Evolutionary conservation across 176 grass and related monocot species (phyloP), one percentile per base, ranked within the genome.

Genomic region (Urochloa ruziziensis): DNA sequence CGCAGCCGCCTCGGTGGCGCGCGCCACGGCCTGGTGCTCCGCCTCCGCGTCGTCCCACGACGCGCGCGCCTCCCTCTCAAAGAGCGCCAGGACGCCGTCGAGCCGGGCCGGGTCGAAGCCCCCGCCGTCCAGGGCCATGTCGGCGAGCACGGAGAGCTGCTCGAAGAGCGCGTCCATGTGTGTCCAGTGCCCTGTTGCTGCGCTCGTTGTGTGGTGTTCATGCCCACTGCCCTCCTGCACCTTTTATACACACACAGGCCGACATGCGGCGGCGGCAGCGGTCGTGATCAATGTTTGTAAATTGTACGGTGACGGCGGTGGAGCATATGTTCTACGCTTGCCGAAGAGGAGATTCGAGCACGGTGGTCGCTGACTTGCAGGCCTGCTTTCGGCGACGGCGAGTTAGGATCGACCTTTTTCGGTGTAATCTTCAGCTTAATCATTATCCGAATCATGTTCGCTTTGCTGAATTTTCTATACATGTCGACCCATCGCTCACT

Each of bases 161-260:
- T 73, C 70, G 36, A 92, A 92, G 6, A 89, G 87, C 25, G 80
- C 87, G 37, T 92, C 84, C 91, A 89, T 92, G 33, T 18, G 42
- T 34, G 59, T 13, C 3, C 15, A 9, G 1, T 21, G 15, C 2
- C 33, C 47, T 49, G 51, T 10, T 23, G 2, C 7, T 23, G 49
- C 5, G 21, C 4, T 47, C 56, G 69, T 28, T 2, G 21, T 24
- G 21, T 23, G 21, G 21, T 6, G 14, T 7, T 19, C 36, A 0
- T 63, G 23, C 14, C 46, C 59, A 9, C 49, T 12, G 7, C 10
- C 25, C 10, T 29, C 74, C 39, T 3, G 51, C 57, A 1, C 5
- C 57, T 63, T 70, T 32, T 85, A 70, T 62, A 28, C 42, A n/a
- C n/a, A n/a, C n/a, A n/a, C n/a, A n/a, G n/a, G n/a, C n/a, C n/a